These are phyloP conservation scores for Bimuria novae-zelandiae DNA, from an alignment of 2,329 filamentous ascomycete genomes.

Conservation along the genomic window DNA sequence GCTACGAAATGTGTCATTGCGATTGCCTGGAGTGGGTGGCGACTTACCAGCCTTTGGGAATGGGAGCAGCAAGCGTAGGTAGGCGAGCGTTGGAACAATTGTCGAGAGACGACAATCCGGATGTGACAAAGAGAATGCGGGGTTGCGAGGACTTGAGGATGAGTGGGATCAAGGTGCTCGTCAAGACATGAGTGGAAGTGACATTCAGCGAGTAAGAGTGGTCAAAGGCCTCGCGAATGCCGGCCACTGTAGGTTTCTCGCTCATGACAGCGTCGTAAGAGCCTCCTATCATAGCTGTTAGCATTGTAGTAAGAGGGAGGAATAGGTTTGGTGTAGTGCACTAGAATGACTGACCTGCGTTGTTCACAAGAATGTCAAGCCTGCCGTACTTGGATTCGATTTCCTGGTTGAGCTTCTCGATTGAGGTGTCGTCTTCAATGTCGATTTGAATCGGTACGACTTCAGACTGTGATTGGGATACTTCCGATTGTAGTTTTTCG, in stretches of 20 bases:
- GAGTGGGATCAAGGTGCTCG: constrained; percentile 42
- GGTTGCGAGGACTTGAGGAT: constrained; percentile 43
- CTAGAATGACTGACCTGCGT: constrained; percentile 51
- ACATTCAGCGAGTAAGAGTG: constrained; percentile 47
- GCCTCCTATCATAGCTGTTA: constrained; percentile 39
- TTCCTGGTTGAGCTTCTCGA: constrained; percentile 51
- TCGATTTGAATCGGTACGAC: constrained; percentile 59
- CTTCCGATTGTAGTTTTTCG: constrained; percentile 47
- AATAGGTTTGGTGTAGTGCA: neutral
- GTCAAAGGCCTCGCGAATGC: constrained; percentile 45
- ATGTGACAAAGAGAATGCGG: constrained; percentile 47
- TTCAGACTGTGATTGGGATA: constrained; percentile 48
- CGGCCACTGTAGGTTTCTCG: constrained; percentile 26
- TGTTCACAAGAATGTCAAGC: constrained; percentile 62
- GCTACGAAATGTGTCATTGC: neutral
- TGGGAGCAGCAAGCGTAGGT: constrained; percentile 29
- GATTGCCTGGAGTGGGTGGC: neutral
- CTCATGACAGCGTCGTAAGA: constrained; percentile 49
- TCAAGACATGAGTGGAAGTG: constrained; percentile 46
- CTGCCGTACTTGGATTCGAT: constrained; percentile 51
- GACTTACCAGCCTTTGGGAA: constrained; percentile 3
- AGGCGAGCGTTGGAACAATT: constrained; percentile 29
- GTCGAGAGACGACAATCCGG: constrained; percentile 47
- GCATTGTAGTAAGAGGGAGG: neutral
- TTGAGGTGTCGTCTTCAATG: constrained; percentile 58